Evolutionary conservation across 257 asterid species (phyloP).

Genomic region (Gynochthodes officinalis): DNA sequence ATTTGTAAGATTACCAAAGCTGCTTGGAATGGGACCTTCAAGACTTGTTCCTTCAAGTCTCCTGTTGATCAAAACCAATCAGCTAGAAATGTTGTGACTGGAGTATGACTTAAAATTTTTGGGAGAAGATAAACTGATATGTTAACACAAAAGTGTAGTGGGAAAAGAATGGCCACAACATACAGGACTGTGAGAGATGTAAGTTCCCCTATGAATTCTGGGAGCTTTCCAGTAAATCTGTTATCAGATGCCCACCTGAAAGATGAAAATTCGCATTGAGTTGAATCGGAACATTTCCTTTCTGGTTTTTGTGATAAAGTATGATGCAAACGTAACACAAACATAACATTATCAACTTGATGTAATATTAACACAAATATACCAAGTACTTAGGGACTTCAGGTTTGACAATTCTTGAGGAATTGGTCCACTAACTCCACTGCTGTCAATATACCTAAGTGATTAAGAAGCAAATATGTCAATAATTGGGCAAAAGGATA

Average conservation of each 20-base stretch:
- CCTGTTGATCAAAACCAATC: conserved; percentile 27
- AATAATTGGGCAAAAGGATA: too few relatives aligned
- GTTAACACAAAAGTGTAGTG: too few relatives aligned
- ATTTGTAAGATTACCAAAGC: conserved; percentile 46
- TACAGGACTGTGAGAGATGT: conserved; percentile 48
- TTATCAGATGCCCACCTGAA: conserved; percentile 69
- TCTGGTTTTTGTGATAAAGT: conserved; percentile 1
- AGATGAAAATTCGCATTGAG: conserved; percentile 13
- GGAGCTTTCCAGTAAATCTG: conserved; percentile 54
- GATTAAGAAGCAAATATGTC: conserved; percentile 6
- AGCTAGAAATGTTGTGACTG: neutral
- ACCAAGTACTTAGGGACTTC: conserved; percentile 45
- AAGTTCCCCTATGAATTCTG: conserved; percentile 48
- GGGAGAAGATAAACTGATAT: neutral
- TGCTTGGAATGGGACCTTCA: conserved; percentile 58
- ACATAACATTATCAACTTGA: conserved; percentile 26
- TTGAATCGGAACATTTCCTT: neutral
- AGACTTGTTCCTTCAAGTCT: conserved; percentile 62
- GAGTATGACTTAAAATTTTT: neutral
- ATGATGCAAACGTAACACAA: neutral
- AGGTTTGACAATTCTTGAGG: conserved; percentile 50
- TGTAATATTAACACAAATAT: conserved; percentile 12
- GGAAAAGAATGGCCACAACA: conserved; percentile 17
- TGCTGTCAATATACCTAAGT: conserved; percentile 63
- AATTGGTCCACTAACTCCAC: conserved; percentile 63